Percentiles rank a stretch among this genome's conserved stretches.
Conservation (phyloP, 768 basidiomycete genomes). For the Trametes coccinea region DNA sequence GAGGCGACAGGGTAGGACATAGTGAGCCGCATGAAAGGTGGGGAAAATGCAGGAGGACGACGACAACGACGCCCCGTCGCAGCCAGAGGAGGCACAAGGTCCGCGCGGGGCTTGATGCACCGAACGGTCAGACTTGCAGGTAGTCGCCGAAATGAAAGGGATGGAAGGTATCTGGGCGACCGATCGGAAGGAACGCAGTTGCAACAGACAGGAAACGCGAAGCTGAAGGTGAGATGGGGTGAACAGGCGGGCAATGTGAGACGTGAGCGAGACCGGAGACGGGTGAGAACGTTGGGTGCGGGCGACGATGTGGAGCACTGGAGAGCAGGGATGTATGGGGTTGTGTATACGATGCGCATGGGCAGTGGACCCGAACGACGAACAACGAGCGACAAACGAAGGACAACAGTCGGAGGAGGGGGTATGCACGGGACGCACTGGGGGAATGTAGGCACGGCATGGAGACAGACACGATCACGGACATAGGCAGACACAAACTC, state of each 20-base stretch:
- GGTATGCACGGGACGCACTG: constrained; percentile 16
- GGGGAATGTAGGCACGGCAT: constrained; percentile 2
- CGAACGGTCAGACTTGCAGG: neutral
- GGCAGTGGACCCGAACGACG: neutral
- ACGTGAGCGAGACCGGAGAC: neutral
- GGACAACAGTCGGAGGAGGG: constrained; percentile 12
- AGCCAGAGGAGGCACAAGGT: neutral
- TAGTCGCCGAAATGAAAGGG: neutral
- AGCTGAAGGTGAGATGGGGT: neutral
- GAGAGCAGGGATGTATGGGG: neutral
- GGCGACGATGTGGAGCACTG: neutral
- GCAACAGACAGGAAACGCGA: neutral
- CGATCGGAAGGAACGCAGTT: neutral
- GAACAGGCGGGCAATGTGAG: neutral
- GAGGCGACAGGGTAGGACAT: neutral
- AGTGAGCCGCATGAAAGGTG: neutral
- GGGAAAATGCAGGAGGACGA: no score
- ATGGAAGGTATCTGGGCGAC: neutral
- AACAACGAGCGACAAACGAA: constrained; percentile 5
- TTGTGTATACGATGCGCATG: constrained; percentile 9
- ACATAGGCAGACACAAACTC: neutral
- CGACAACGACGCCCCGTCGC: no score
- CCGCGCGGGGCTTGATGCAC: neutral
- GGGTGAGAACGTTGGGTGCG: neutral
- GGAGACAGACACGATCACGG: neutral